Evolutionary conservation across 768 basidiomycete species (phyloP).

Genomic region (Pulveroboletus sp.): DNA sequence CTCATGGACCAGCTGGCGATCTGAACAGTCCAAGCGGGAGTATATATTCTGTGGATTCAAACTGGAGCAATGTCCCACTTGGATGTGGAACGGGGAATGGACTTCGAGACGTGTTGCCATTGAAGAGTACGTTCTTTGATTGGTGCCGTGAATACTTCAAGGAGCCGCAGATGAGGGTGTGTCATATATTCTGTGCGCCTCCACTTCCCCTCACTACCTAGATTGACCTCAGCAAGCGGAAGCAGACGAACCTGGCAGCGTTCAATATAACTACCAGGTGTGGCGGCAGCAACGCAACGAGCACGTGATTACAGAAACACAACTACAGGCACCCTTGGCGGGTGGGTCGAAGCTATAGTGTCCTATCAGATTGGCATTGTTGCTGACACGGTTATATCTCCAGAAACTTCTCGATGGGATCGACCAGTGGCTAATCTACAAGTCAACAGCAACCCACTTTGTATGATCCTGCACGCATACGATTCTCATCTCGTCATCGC

Average conservation of each 20-base stretch:
- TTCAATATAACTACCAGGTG: slow-evolving; percentile 90
- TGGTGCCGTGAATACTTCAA: slow-evolving; percentile 98
- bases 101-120: slow-evolving; percentile 78
- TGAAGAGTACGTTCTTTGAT: slow-evolving; percentile 91
- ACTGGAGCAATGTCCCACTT: slow-evolving; percentile 60
- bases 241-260: slow-evolving; percentile 91
- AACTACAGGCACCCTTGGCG: slow-evolving; percentile 64
- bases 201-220: slow-evolving; percentile 8
- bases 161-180: slow-evolving; percentile 97
- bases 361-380: background rate
- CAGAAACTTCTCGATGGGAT: slow-evolving; percentile 70
- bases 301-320: slow-evolving; percentile 63
- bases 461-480: slow-evolving; percentile 87
- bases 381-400: slow-evolving; percentile 2
- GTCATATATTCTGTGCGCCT: slow-evolving; percentile 18
- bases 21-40: slow-evolving; percentile 69
- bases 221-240: slow-evolving; percentile 69
- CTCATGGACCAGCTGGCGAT: slow-evolving; percentile 36
- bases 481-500: slow-evolving; percentile 85
- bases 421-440: slow-evolving; percentile 63
- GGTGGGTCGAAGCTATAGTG: slow-evolving; percentile 46
- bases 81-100: slow-evolving; percentile 77
- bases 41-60: slow-evolving; percentile 72
- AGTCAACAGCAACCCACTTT: slow-evolving; percentile 55
- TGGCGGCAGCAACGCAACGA: slow-evolving; percentile 94